A percentile compares a stretch with the other conserved stretches of the same genome.
Conservation (phyloP, 495 filamentous ascomycete species). For the Aspergillus hancockii region DNA sequence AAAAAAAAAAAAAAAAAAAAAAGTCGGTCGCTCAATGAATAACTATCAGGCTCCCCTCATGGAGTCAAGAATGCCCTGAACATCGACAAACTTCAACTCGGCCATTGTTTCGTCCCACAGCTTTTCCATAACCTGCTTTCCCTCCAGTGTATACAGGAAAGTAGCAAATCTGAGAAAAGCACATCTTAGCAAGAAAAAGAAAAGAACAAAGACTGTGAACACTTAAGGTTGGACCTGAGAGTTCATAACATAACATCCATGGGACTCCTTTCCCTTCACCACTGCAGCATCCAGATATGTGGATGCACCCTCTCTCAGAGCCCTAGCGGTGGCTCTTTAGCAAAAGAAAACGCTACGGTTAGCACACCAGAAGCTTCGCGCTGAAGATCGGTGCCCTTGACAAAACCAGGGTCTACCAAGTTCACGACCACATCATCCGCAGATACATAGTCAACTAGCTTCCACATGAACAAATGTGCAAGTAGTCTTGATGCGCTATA, state of each 20-base stretch:
- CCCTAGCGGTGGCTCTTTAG: constrained; percentile 29
- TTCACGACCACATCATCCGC: constrained; percentile 50
- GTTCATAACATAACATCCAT: constrained; percentile 43
- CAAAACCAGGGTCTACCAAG: constrained; percentile 46
- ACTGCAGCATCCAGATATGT: constrained; percentile 43
- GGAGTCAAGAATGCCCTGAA: constrained; percentile 28
- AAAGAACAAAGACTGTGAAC: neutral
- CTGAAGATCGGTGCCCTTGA: constrained; percentile 41
- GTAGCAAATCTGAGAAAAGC: constrained; percentile 20
- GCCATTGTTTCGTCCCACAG: constrained; percentile 47
- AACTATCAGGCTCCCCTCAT: neutral
- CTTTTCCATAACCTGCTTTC: constrained; percentile 32
- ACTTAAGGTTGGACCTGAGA: constrained; percentile 45
- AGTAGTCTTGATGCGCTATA: constrained; percentile 48
- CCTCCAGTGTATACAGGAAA: constrained; percentile 36
- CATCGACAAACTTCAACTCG: constrained; percentile 42
- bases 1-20: neutral
- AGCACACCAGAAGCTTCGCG: constrained; percentile 27
- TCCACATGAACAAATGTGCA: constrained; percentile 40
- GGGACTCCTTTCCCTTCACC: constrained; percentile 44
- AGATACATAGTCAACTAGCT: constrained; percentile 41
- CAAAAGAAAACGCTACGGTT: constrained; percentile 15
- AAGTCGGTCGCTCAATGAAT: neutral
- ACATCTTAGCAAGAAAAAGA: neutral
- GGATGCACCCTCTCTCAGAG: constrained; percentile 33